Percentiles rank a stretch among this genome's conserved stretches.
phyloP scores from a whole-genome alignment of 441 rosid genomes.

The Rhodomyrtus psidioides region DNA sequence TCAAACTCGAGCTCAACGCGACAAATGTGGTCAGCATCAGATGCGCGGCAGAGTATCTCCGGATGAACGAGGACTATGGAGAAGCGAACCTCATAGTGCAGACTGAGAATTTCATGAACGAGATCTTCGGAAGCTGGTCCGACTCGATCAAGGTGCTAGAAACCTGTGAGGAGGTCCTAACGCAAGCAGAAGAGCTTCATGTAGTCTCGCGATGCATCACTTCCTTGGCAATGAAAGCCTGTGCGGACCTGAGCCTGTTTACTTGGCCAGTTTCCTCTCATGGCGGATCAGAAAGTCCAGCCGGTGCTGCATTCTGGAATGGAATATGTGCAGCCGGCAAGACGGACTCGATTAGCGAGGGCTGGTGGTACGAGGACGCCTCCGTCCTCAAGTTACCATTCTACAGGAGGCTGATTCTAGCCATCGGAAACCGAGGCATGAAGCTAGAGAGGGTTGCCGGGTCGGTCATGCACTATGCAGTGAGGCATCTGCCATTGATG shows the following conservation, averaged over 20 bases:
- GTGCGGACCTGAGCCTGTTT: constrained; percentile 58
- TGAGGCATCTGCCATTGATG: constrained; percentile 60
- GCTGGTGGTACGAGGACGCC: constrained; percentile 93
- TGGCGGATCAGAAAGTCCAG: constrained; percentile 11
- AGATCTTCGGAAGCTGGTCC: constrained; percentile 54
- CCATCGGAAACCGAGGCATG: constrained; percentile 45
- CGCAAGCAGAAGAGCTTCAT: constrained; percentile 69
- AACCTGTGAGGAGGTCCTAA: constrained; percentile 54
- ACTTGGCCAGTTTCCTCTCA: constrained; percentile 45
- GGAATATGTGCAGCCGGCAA: constrained; percentile 52
- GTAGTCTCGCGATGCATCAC: constrained; percentile 72
- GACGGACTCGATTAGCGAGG: constrained; percentile 29
- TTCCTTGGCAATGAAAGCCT: constrained; percentile 75
- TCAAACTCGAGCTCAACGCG: constrained; percentile 58
- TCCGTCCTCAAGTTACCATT: constrained; percentile 44
- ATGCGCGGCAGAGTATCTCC: constrained; percentile 85
- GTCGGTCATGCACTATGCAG: constrained; percentile 59
- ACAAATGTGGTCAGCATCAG: constrained; percentile 54
- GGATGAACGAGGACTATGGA: constrained; percentile 66
- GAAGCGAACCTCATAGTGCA: constrained; percentile 64
- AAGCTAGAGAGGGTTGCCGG: constrained; percentile 51
- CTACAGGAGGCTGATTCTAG: constrained; percentile 59
- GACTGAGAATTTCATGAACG: constrained; percentile 61
- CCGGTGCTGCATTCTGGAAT: constrained; percentile 50
- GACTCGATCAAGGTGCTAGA: constrained; percentile 73